phyloP scores from a whole-genome alignment of 23 red algal species.

The Gracilaria caudata region DNA sequence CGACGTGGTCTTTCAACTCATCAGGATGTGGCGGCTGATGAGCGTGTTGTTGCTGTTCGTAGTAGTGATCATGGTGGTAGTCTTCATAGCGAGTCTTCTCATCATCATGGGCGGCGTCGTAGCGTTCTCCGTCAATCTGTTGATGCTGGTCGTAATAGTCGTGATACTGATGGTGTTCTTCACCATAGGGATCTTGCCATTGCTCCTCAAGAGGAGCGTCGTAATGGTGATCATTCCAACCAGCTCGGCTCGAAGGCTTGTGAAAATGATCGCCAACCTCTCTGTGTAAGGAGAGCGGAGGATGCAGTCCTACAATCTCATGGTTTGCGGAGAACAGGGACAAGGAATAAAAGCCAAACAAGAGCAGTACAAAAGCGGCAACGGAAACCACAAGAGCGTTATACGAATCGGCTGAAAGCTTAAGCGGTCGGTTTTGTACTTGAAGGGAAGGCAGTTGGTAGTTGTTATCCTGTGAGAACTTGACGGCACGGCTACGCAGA shows the following conservation, averaged over 20 bases:
- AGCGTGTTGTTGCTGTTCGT: not conserved
- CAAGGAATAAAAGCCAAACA: constrained; percentile 36
- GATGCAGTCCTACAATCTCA: not conserved
- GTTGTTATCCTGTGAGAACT: not conserved
- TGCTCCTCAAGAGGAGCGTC: constrained; percentile 7
- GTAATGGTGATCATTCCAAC: constrained; percentile 10
- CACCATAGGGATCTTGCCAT: not conserved
- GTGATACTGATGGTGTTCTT: not conserved
- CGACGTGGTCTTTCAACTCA: constrained; percentile 3
- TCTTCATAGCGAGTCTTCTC: constrained; percentile 5
- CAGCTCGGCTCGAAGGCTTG: not conserved
- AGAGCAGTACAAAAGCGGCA: constrained; percentile 27
- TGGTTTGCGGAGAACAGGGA: constrained; percentile 24
- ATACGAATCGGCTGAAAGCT: constrained; percentile 19
- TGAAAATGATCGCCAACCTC: constrained; percentile 26
- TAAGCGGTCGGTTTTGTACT: not conserved
- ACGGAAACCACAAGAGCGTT: constrained; percentile 18
- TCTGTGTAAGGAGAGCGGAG: constrained; percentile 14
- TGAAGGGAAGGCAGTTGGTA: not conserved
- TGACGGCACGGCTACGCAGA: constrained; percentile 22
- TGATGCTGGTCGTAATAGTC: constrained; percentile 19
- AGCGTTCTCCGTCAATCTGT: constrained; percentile 1
- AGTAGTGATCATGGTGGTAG: constrained; percentile 20
- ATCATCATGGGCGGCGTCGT: constrained; percentile 14
- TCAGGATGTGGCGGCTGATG: not conserved